Evolutionary conservation across 106 monocot species (phyloP).

Genomic region (Triglochin maritima): DNA sequence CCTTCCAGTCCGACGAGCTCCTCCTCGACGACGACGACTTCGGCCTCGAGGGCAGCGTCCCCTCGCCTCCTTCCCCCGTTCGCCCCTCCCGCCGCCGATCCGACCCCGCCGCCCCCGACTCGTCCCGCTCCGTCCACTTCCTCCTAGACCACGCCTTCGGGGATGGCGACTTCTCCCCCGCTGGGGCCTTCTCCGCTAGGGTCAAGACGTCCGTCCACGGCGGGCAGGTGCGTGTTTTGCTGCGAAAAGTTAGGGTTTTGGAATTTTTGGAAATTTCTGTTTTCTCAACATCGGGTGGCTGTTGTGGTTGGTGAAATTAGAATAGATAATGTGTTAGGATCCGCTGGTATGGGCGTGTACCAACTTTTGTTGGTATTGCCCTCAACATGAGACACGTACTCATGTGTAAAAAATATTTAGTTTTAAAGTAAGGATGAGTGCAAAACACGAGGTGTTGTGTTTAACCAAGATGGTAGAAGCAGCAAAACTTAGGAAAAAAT

Average conservation of each 20-base stretch:
- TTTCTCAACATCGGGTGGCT: no score
- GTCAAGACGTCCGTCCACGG: conserved; percentile 72
- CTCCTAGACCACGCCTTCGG: conserved; percentile 71
- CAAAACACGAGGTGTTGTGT: no score
- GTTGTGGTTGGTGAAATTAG: no score
- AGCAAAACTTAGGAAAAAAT: no score
- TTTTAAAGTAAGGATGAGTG: no score
- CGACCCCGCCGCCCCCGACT: conserved; percentile 15
- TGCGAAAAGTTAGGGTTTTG: not conserved
- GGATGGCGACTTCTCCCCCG: conserved; percentile 52
- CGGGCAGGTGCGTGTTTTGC: conserved; percentile 24
- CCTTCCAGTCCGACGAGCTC: conserved; percentile 76
- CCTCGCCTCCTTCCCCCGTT: conserved; percentile 9
- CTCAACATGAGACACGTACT: no score
- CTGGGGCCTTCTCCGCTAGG: conserved; percentile 80
- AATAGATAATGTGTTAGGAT: no score
- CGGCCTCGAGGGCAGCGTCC: conserved; percentile 27
- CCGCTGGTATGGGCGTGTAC: no score
- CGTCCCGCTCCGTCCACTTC: conserved; percentile 69
- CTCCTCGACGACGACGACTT: conserved; percentile 61
- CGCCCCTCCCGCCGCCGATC: conserved; percentile 8
- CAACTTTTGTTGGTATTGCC: no score
- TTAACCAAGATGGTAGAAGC: no score
- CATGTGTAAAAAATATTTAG: no score
- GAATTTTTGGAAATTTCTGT: not conserved